Conservation (phyloP, 2,329 filamentous ascomycete genomes). For the Aaosphaeria arxii region DNA sequence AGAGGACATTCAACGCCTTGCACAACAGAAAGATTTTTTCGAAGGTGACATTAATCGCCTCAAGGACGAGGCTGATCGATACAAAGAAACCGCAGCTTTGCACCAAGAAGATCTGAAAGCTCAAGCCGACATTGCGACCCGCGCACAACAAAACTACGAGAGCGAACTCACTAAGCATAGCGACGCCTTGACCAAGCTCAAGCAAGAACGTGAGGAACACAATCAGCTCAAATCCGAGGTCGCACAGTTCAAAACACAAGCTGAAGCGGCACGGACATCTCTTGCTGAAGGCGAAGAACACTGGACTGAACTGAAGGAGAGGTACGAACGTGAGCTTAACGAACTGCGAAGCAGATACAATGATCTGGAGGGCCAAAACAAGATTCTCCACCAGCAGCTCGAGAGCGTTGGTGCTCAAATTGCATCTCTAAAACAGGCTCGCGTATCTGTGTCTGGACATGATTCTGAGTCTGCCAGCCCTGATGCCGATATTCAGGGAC, state of each 20-base stretch:
- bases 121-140: slow-evolving; percentile 88
- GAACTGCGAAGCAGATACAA: slow-evolving; percentile 78
- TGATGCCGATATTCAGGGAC: slow-evolving; percentile 65
- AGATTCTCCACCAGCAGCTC: slow-evolving; percentile 82
- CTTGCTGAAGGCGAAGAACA: slow-evolving; percentile 79
- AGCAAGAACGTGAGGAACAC: slow-evolving; percentile 73
- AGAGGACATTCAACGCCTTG: slow-evolving; percentile 66
- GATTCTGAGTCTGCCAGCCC: slow-evolving; percentile 51
- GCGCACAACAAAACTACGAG: slow-evolving; percentile 94
- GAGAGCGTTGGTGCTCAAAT: slow-evolving; percentile 82
- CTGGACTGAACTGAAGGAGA: slow-evolving; percentile 78
- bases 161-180: slow-evolving; percentile 92
- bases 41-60: slow-evolving; percentile 77
- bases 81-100: slow-evolving; percentile 74
- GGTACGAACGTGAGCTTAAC: slow-evolving; percentile 77
- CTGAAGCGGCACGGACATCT: slow-evolving; percentile 78
- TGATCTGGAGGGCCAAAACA: slow-evolving; percentile 85
- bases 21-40: slow-evolving; percentile 77
- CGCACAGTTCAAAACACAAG: slow-evolving; percentile 72
- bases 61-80: slow-evolving; percentile 78
- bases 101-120: slow-evolving; percentile 90
- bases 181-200: slow-evolving; percentile 83
- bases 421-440: slow-evolving; percentile 72
- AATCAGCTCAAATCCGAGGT: slow-evolving; percentile 80
- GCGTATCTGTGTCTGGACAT: slow-evolving; percentile 53